Evolutionary conservation across 352 stramenopile species (phyloP), one percentile per base, ranked within the genome.

Genomic region (Globisporangium spiculum): DNA sequence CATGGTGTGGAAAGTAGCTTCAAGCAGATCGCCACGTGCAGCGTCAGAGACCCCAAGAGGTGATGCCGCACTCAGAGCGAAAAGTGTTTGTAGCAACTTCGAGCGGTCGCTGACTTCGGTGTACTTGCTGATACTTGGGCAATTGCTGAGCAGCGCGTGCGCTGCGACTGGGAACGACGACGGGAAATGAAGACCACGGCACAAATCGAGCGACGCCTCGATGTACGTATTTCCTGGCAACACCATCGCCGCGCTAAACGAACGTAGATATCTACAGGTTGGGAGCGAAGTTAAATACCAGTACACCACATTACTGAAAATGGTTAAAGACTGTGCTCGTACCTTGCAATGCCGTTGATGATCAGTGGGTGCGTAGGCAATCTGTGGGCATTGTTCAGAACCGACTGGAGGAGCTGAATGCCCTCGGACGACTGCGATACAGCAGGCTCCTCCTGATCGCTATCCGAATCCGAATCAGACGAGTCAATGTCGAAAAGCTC

Each of bases 401-500:
- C 77, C 0, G 74, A 73, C 68, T 88, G 78, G 36, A 92, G 62
- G 38, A 95, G 60, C 66, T 81, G 73, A 6, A 84, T 76, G 22
- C 81, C 85, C 73, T 86, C 72, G 10, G 58, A 66, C 24, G 72
- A 72, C 46, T 57, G 63, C 34, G 73, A 59, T 10, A 70, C 74
- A 16, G 48, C 71, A 3, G 57, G 16, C 26, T 69, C 44, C 60
- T 88, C 78, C 4, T 52, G 50, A 7, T 84, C 73, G 5, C 64
- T 73, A 63, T 90, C 80, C 8, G 80, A 79, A 24, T 86, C 79
- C 12, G 80, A 90, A 63, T 86, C 85, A 1, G 86, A 89, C n/a
- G 83, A 91, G 67, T 91, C 79, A 61, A 86, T 84, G 70, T 96
- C 88, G 60, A 94, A 92, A 26, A 96, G 69, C 67, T 96, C 88